These are phyloP conservation scores for Pyrenula massariospora DNA, from an alignment of 495 filamentous ascomycete species.

Conservation along the genomic window DNA sequence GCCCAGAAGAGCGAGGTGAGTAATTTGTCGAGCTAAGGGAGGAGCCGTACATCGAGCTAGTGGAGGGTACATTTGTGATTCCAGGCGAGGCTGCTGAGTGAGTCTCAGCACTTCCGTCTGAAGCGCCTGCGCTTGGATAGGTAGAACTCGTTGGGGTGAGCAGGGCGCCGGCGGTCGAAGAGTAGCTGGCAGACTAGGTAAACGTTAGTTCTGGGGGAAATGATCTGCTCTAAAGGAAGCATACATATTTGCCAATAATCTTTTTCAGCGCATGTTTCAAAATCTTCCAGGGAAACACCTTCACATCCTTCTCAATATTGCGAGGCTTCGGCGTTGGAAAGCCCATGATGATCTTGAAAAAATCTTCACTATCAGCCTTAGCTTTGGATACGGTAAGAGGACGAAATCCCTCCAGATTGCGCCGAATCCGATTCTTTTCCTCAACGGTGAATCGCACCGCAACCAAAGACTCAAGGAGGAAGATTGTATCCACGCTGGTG, in stretches of 20 bases:
- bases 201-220: background rate
- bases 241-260: conserved; percentile 95
- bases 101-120: conserved; percentile 29
- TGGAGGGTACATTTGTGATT: background rate
- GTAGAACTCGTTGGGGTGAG: conserved; percentile 24
- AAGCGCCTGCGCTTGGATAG: conserved; percentile 27
- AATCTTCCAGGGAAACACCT: conserved; percentile 92
- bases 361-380: conserved; percentile 82
- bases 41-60: conserved; percentile 8
- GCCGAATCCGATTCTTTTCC: conserved; percentile 93
- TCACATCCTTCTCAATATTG: conserved; percentile 98
- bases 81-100: conserved; percentile 26
- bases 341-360: conserved; percentile 99
- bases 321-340: conserved; percentile 89
- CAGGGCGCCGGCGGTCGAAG: conserved; percentile 34
- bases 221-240: conserved; percentile 16
- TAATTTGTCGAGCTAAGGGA: conserved; percentile 5
- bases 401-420: conserved; percentile 86
- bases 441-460: conserved; percentile 78
- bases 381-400: conserved; percentile 86
- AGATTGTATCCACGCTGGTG: conserved; percentile 94
- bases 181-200: conserved; percentile 37
- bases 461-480: conserved; percentile 78
- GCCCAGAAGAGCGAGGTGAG: conserved; percentile 3
- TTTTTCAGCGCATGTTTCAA: conserved; percentile 77